Evolutionary conservation across 129 eudicot genomes (phyloP), one percentile per base, ranked within the genome.

Genomic region (Artemisia tridentata): DNA sequence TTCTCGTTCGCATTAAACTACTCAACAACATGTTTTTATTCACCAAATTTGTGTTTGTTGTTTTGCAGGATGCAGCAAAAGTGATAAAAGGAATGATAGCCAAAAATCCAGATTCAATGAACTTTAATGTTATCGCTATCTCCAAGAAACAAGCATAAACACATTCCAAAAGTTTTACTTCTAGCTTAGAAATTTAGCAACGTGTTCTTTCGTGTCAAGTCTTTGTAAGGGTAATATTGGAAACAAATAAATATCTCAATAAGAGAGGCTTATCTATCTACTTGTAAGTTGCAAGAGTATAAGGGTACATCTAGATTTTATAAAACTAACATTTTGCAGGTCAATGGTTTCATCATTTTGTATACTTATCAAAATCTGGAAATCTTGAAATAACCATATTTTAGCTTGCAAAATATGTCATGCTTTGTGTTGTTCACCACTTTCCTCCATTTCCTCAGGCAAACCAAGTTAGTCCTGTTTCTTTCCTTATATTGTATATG

Each of bases 351-450:
- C 25, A 72, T 73, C 70, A 31, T 73, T 73, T 18, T 18, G 16
- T 46, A 68, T 21, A 49, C 59, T 71, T 58, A 70, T 51, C 58
- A 29, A n/a, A n/a, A 68, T 20, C 23, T 20, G 0, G 23, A 20
- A 73, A 79, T 63, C 70, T 76, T 68, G 63, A 72, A 13, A 55
- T 78, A 61, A 41, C n/a, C 72, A 53, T 46, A 21, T 45, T 11
- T 13, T 6, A 21, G 56, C 64, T 46, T 54, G 16, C 43, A 59
- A 49, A 49, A 70, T 79, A 86, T 83, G 91, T 78, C 88, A 59
- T 71, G 48, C 83, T 68, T 68, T 86, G 15, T 66, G 76, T 80
- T 86, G 68, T 67, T 55, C 81, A 53, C 81, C 88, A 46, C 72
- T 86, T 48, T 65, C 78, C 34, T 73, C 83, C 67, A 80, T 11